A percentile compares a stretch with the other conserved stretches of the same genome.
Evolutionary conservation across 139 green algal species (phyloP).

Genomic region (Closterium sp.): DNA sequence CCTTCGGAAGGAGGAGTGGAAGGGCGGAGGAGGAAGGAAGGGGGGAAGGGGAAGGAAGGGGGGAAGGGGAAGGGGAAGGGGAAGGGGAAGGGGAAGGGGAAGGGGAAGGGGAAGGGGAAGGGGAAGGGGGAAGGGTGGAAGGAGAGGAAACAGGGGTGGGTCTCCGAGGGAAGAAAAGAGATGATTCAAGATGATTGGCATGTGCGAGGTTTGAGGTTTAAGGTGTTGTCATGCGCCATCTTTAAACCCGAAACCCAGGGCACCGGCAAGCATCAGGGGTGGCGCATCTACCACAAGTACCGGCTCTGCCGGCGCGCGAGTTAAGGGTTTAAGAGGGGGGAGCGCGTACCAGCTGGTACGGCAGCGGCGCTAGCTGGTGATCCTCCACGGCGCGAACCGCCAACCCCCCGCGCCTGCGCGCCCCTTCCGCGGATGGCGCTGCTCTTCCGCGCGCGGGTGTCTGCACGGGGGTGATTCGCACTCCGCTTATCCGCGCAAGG

Average conservation of each 20-base stretch:
- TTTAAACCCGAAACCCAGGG: no score
- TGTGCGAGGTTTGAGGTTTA: no score
- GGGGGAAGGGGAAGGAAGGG: slow-evolving; percentile 3
- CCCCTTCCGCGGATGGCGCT: background rate
- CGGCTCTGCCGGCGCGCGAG: background rate
- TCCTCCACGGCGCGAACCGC: background rate
- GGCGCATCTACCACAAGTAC: no score
- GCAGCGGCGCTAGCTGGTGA: slow-evolving; percentile 1
- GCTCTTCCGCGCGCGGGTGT: background rate
- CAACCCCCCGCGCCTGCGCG: background rate
- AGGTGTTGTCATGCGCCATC: no score
- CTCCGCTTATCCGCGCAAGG: background rate
- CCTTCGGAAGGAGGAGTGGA: slow-evolving; percentile 38
- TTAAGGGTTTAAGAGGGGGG: background rate
- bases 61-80: slow-evolving; percentile 12
- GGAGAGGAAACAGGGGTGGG: slow-evolving; percentile 3
- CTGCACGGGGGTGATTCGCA: background rate
- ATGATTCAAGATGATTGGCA: no score
- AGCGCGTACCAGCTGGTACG: background rate
- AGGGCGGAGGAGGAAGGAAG: background rate
- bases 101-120: background rate
- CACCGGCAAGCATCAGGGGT: no score
- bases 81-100: background rate
- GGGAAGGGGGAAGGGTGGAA: slow-evolving; percentile 7
- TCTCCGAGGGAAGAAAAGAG: no score